Percentiles rank a stretch among this genome's conserved stretches.
phyloP scores from a whole-genome alignment of 192 early-diverging fungal genomes.

The Dispira simplex region DNA sequence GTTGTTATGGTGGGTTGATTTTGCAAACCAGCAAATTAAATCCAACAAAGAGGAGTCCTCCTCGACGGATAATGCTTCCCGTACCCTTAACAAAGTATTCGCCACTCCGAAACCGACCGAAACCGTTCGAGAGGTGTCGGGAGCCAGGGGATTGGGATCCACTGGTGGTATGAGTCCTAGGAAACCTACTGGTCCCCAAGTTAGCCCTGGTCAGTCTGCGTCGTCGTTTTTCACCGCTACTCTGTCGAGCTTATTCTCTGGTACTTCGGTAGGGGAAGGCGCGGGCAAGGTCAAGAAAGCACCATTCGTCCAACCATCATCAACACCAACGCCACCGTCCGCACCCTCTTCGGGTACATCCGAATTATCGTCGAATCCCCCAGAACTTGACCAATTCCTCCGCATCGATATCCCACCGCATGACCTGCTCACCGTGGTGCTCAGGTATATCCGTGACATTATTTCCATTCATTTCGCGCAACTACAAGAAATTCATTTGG shows the following conservation, averaged over 20 bases:
- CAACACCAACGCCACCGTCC: neutral
- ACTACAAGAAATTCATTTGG: neutral
- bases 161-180: neutral
- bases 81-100: neutral
- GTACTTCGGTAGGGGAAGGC: neutral
- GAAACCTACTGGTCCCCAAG: neutral
- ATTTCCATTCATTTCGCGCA: neutral
- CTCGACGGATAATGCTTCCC: neutral
- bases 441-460: neutral
- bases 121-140: neutral
- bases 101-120: neutral
- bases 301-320: no score
- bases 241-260: constrained; percentile 7
- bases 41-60: neutral
- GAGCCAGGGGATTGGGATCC: neutral
- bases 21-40: neutral
- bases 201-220: neutral
- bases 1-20: constrained; percentile 6
- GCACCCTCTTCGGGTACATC: neutral
- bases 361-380: neutral
- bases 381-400: neutral
- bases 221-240: constrained; percentile 9
- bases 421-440: neutral
- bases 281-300: neutral
- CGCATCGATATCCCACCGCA: neutral